Conservation (phyloP, 2,329 filamentous ascomycete species). For the Tolypocladium tundrense region DNA sequence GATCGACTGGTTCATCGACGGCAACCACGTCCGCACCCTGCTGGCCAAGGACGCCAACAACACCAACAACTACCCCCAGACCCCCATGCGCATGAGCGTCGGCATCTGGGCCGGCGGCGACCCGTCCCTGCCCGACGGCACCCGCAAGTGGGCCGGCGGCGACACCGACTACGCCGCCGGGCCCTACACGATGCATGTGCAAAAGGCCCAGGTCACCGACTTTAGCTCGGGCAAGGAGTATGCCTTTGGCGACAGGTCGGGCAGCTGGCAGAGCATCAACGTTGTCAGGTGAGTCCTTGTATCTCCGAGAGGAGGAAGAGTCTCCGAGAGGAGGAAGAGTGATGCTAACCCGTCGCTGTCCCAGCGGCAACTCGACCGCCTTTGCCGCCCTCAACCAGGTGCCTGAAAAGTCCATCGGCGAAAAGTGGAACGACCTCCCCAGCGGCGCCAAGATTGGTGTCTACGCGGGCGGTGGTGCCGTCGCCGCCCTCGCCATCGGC, state of each 20-base stretch:
- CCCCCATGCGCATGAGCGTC: slow-evolving; percentile 60
- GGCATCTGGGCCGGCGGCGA: slow-evolving; percentile 59
- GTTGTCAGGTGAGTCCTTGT: slow-evolving; percentile 34
- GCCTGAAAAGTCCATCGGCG: slow-evolving; percentile 31
- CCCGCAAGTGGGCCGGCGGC: slow-evolving; percentile 61
- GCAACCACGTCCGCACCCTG: slow-evolving; percentile 53
- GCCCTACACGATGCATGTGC: slow-evolving; percentile 67
- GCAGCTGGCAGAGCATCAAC: slow-evolving; percentile 55
- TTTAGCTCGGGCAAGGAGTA: slow-evolving; percentile 57
- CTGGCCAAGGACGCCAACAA: slow-evolving; percentile 49
- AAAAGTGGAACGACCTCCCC: slow-evolving; percentile 46
- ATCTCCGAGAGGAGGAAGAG: not conserved
- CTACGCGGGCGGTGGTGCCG: slow-evolving; percentile 35
- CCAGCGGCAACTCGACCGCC: slow-evolving; percentile 48
- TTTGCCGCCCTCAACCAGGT: slow-evolving; percentile 29
- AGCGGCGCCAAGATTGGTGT: slow-evolving; percentile 39
- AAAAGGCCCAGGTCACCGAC: slow-evolving; percentile 45
- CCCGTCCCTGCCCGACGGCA: slow-evolving; percentile 40
- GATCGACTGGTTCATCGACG: slow-evolving; percentile 63
- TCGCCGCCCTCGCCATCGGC: slow-evolving; percentile 30
- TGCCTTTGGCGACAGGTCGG: slow-evolving; percentile 49
- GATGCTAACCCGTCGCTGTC: not conserved
- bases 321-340: not conserved
- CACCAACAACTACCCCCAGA: slow-evolving; percentile 61
- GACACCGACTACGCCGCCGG: slow-evolving; percentile 53